These are phyloP conservation scores for Kodamaea sp. DNA, from an alignment of 1,139 yeast species.

Conservation along the genomic window DNA sequence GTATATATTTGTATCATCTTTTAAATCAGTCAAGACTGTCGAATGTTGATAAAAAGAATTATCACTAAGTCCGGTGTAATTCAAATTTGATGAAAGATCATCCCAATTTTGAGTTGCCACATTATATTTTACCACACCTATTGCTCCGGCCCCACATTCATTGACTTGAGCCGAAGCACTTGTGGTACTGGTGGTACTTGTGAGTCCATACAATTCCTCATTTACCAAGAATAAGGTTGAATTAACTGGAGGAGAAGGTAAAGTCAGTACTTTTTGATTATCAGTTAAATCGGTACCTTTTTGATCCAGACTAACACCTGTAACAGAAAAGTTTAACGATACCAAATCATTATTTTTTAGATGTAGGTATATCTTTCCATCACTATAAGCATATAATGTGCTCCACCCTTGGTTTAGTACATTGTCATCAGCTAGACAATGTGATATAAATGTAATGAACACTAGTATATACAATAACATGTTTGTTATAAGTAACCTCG, in stretches of 20 bases:
- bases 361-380: constrained; percentile 35
- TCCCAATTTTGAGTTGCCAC: constrained; percentile 22
- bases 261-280: constrained; percentile 21
- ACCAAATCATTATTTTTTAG: constrained; percentile 37
- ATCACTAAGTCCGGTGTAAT: constrained; percentile 26
- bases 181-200: constrained; percentile 8
- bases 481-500: too few species aligned
- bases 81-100: constrained; percentile 12
- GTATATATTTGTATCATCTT: constrained; percentile 31
- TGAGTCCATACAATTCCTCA: constrained; percentile 31
- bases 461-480: constrained; percentile 1
- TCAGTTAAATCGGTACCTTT: constrained; percentile 16
- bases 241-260: constrained; percentile 31
- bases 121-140: constrained; percentile 26
- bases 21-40: constrained; percentile 35
- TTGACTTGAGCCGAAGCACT: constrained; percentile 13
- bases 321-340: constrained; percentile 32
- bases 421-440: not conserved
- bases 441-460: constrained; percentile 2
- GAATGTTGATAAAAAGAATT: constrained; percentile 30
- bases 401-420: constrained; percentile 22
- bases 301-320: constrained; percentile 20
- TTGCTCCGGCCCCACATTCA: constrained; percentile 27
- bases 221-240: constrained; percentile 31
- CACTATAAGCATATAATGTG: constrained; percentile 34